These are phyloP conservation scores for Wickerhamia fluorescens DNA, from an alignment of 805 yeast genomes.

Conservation along the genomic window DNA sequence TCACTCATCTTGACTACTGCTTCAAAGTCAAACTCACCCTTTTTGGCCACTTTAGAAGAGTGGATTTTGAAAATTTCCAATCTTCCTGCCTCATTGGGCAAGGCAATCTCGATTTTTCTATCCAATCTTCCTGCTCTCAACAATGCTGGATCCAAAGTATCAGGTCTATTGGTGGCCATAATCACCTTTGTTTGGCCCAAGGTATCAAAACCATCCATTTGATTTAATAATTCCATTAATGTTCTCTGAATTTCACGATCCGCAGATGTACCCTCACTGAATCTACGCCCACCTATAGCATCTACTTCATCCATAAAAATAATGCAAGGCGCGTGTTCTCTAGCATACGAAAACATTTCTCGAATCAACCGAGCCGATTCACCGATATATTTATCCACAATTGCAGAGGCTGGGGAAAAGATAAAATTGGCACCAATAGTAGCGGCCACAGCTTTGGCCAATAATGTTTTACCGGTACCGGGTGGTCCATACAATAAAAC, in stretches of 20 bases:
- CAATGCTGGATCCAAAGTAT: conserved; percentile 94
- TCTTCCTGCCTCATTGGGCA: conserved; percentile 95
- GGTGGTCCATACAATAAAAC: conserved; percentile 96
- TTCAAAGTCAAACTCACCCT: conserved; percentile 95
- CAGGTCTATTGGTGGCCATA: conserved; percentile 99
- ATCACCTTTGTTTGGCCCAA: conserved; percentile 95
- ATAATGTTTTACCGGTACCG: conserved; percentile 93
- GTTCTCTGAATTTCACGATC: conserved; percentile 98
- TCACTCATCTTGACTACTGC: conserved; percentile 98
- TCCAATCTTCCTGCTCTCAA: conserved; percentile 97
- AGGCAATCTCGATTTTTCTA: conserved; percentile 89
- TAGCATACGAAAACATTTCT: conserved; percentile 97
- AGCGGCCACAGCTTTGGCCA: conserved; percentile 98
- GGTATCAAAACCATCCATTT: conserved; percentile 97
- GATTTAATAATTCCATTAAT: conserved; percentile 91
- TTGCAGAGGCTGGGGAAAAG: conserved; percentile 97
- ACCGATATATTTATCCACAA: conserved; percentile 96
- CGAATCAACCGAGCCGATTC: conserved; percentile 94
- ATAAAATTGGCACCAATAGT: conserved; percentile 97
- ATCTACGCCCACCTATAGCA: conserved; percentile 98
- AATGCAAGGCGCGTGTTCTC: conserved; percentile 96
- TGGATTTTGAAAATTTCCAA: conserved; percentile 92
- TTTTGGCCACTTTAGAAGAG: conserved; percentile 73
- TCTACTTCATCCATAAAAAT: conserved; percentile 98
- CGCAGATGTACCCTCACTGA: conserved; percentile 96